Base-by-base conservation (phyloP, 805 yeast species). In the Ogataea parapolymorpha region DNA sequence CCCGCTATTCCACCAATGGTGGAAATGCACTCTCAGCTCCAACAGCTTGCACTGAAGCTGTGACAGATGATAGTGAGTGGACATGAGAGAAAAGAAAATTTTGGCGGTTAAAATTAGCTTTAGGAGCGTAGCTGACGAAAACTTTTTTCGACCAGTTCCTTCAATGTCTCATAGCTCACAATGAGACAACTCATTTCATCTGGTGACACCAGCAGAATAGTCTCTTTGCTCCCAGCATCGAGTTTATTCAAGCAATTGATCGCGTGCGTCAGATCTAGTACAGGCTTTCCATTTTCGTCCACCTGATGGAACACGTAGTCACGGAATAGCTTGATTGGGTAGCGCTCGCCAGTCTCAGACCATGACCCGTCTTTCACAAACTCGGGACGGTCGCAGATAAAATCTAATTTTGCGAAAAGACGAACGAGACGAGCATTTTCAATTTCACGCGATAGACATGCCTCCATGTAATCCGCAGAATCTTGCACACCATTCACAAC, bases 181-280 rank as follows among this genome's bases (percentile, higher is more conserved):
- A 93, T 81, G 46, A 93, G 67, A 60, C 97, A 89, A 32, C 79
- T 82, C 67, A 80, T 82, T 58, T 88, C 95, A 60, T 90, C 96
- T 9, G 83, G 76, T 25, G 93, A 82, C 1, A 88, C 87, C 38
- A 93, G 71, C 59, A 90, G 67, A 12, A 93, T 64, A 50, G 77
- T 80, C 63, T 93, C 99, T 37, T 86, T 89, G 25, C 83, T 74
- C 1, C 97, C 98, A 5, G 91, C 95, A 58, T 93, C 99, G 49
- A 93, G 68, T 63, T 91, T 93, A 65, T 91, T 91, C 55, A 93
- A 67, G 53, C 84, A 77, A 36, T 78, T 70, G 45, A 93, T 66
- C 5, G 89, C 90, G 59, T 88, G 88, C 1, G 89, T 81, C 52
- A 93, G 68, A 62, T 93, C 96, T 42, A 88, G 66, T 2, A 80